Base-by-base conservation (phyloP, 495 filamentous ascomycete genomes). In the Massariosphaeria phaeospora region DNA sequence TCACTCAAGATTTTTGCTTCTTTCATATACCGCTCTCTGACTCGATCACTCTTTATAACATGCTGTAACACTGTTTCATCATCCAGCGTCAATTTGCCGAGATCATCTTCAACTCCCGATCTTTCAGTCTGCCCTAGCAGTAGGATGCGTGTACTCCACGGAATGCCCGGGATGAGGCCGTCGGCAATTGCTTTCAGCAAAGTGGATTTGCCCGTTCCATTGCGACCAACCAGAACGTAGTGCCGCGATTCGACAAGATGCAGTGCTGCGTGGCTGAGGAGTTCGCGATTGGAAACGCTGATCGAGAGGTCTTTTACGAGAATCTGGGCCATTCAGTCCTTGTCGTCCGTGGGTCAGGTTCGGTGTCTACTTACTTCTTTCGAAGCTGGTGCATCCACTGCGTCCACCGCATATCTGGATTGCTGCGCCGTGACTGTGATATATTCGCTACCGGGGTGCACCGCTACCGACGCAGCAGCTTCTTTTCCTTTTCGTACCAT, bases 171-270 rank as follows among this genome's bases (percentile, higher is more conserved):
- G 35, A 93, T 85, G 30, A 88, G 74, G 61, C 88, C 88, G 47
- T 88, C 80, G 9, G 81, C 84, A 49, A 93, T 81, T 17, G 88
- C 84, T 52, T 80, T 78, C 29, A 91, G 69, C 20, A 93, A 69
- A 2, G 87, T 93, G 15, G 84, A 87, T 67, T 93, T 93, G 5
- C 88, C 88, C 3, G 80, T 80, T 1, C 88, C 88, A 72, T 93
- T 93, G 20, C 85, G 73, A 0, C 87, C 87, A 18, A 90, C 70
- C 8, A 93, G 67, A 0, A 83, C 87, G 72, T 91, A 91, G 42
- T 83, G 76, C 23, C 79, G 70, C 0, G 86, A 85, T 10, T 77
- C 77, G 63, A 88, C 85, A 21, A 93, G 71, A 31, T 80, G 79
- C 26, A 91, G 68, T 42, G 82, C 80, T 1, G 80, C 84, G 72